Evolutionary conservation across 805 yeast genomes (phyloP).

Genomic region (Candida ponderosae): DNA sequence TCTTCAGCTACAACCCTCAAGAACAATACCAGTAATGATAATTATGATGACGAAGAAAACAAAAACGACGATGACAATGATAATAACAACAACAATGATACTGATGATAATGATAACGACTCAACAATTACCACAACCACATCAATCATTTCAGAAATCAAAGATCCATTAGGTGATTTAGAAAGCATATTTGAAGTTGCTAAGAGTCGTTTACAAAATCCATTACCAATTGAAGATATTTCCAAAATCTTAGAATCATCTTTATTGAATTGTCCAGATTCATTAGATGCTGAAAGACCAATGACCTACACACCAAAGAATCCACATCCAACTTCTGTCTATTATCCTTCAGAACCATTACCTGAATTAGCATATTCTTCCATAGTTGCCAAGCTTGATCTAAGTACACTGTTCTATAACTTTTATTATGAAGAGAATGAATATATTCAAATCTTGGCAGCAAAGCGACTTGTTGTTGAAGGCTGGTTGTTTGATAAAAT

Average conservation of each 20-base stretch:
- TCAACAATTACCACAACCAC: background rate
- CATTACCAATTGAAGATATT: conserved; percentile 47
- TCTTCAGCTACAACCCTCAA: conserved; percentile 4
- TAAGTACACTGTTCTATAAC: conserved; percentile 84
- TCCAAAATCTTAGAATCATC: conserved; percentile 66
- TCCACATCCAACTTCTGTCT: conserved; percentile 85
- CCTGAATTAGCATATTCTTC: conserved; percentile 44
- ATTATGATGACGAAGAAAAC: conserved; percentile 3
- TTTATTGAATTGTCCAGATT: conserved; percentile 84
- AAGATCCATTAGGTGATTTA: conserved; percentile 7
- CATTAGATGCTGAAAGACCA: conserved; percentile 83
- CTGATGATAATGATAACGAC: conserved; percentile 4
- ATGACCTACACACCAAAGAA: conserved; percentile 59
- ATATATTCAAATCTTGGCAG: conserved; percentile 68
- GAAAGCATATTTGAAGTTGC: conserved; percentile 19
- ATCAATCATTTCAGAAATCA: conserved; percentile 7
- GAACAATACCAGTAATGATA: conserved; percentile 5
- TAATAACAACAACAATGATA: background rate
- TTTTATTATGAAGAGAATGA: conserved; percentile 77
- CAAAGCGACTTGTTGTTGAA: conserved; percentile 67
- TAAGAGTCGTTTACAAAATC: conserved; percentile 37
- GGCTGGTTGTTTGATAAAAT: conserved; percentile 80
- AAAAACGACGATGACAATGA: conserved; percentile 6
- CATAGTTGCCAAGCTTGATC: conserved; percentile 63
- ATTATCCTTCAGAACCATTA: conserved; percentile 80